Conservation (phyloP, 176 grass and related monocot species). For the Cocos nucifera region DNA sequence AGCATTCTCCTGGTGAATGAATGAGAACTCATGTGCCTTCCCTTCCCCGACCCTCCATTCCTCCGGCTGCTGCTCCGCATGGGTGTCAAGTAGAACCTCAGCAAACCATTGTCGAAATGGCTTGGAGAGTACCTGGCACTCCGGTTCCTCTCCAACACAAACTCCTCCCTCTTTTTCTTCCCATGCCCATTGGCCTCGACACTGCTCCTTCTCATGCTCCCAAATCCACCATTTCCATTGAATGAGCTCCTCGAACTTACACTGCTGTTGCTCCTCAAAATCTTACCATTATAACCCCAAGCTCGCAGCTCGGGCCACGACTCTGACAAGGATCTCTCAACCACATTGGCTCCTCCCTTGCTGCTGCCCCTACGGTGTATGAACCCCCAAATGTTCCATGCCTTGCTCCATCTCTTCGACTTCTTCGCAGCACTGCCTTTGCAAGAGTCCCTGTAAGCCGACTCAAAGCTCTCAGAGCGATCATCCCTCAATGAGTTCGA, state of each 20-base stretch:
- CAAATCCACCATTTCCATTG: constrained; percentile 68
- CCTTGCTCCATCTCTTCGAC: constrained; percentile 68
- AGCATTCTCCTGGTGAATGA: constrained; percentile 79
- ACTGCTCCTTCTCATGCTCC: constrained; percentile 50
- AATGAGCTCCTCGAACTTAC: constrained; percentile 80
- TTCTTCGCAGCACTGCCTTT: constrained; percentile 48
- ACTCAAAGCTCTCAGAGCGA: constrained; percentile 77
- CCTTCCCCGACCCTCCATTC: constrained; percentile 47
- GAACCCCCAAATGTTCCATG: constrained; percentile 83
- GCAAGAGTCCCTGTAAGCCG: constrained; percentile 40
- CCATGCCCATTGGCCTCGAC: constrained; percentile 29
- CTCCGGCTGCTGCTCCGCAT: constrained; percentile 56
- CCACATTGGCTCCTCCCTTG: constrained; percentile 42
- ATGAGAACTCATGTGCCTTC: constrained; percentile 48
- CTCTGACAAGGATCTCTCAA: constrained; percentile 77
- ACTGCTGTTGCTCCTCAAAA: constrained; percentile 77
- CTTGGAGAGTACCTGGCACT: constrained; percentile 76
- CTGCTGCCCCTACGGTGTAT: constrained; percentile 48
- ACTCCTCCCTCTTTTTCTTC: constrained; percentile 36
- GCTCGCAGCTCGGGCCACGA: constrained; percentile 58
- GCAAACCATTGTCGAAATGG: constrained; percentile 74
- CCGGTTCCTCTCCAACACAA: constrained; percentile 63
- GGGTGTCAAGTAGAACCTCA: constrained; percentile 93
- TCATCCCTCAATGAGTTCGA: constrained; percentile 85
- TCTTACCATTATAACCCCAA: constrained; percentile 35